phyloP scores from a whole-genome alignment of 176 grass and related monocot genomes.

The Avena sativa region DNA sequence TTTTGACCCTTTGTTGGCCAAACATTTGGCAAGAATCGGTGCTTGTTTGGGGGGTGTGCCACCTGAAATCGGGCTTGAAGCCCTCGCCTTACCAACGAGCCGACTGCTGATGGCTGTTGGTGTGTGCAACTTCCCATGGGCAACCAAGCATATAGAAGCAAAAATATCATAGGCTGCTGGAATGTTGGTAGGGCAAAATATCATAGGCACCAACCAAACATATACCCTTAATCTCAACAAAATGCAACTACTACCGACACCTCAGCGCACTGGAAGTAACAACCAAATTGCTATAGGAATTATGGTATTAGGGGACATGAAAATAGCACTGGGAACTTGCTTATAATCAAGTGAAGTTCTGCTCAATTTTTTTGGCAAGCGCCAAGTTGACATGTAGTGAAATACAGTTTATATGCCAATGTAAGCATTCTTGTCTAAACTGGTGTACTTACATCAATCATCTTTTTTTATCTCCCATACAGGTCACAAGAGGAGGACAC shows the following conservation, averaged over 20 bases:
- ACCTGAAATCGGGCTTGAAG: background rate
- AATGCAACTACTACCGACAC: background rate
- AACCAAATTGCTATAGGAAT: conserved; percentile 6
- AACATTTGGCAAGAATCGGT: background rate
- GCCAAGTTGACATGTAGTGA: conserved; percentile 8
- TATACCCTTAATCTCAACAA: background rate
- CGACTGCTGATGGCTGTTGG: no score
- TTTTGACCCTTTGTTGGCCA: background rate
- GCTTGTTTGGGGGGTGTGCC: background rate
- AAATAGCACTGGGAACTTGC: background rate
- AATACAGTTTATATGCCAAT: conserved; percentile 5
- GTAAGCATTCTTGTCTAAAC: conserved; percentile 31
- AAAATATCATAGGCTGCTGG: background rate
- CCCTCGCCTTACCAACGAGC: no score
- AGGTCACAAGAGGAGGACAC: conserved; percentile 73
- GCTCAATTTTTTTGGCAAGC: background rate
- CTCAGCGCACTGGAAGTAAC: background rate
- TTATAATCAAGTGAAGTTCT: conserved; percentile 20
- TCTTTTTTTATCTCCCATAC: conserved; percentile 40
- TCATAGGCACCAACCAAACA: background rate
- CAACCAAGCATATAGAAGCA: background rate
- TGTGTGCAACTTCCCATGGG: background rate
- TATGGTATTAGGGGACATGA: background rate
- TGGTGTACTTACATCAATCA: conserved; percentile 22
- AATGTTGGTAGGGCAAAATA: background rate